Evolutionary conservation across 2,329 filamentous ascomycete species (phyloP).

Genomic region (Penicillium polonicum): DNA sequence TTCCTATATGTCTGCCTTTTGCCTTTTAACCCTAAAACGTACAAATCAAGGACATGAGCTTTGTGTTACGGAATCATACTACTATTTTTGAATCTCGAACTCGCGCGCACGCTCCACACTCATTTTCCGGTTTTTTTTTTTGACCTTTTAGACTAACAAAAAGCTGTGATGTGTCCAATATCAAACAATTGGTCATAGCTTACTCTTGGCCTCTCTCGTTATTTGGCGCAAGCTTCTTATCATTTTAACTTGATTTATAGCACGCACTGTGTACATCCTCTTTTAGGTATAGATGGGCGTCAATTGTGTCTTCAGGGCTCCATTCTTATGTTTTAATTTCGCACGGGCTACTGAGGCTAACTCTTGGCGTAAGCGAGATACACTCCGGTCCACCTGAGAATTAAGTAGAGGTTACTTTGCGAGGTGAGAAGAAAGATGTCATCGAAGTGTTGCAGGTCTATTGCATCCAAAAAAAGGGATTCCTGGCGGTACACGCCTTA

Average conservation of each 20-base stretch:
- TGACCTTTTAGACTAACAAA: not conserved
- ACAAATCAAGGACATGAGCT: not conserved
- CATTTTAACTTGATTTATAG: no score
- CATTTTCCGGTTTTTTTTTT: not conserved
- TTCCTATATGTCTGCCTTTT: no score
- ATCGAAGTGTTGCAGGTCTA: not conserved
- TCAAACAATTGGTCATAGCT: not conserved
- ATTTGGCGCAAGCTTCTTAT: no score
- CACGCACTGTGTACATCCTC: no score
- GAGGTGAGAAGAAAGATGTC: not conserved
- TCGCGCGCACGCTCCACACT: no score
- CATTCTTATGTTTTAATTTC: not conserved
- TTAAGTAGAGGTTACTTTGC: not conserved
- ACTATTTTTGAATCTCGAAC: not conserved
- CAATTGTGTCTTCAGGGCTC: not conserved
- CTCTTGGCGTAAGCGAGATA: not conserved
- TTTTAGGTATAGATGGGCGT: not conserved
- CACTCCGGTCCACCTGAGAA: not conserved
- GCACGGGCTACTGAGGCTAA: not conserved
- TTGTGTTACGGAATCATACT: not conserved
- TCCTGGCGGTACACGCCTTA: not conserved
- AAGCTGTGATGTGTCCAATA: not conserved
- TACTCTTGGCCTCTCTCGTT: no score
- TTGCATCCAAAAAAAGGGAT: not conserved
- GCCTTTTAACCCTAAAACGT: not conserved